These are phyloP conservation scores for Quercus alba DNA, from an alignment of 306 rosid species.

Conservation along the genomic window DNA sequence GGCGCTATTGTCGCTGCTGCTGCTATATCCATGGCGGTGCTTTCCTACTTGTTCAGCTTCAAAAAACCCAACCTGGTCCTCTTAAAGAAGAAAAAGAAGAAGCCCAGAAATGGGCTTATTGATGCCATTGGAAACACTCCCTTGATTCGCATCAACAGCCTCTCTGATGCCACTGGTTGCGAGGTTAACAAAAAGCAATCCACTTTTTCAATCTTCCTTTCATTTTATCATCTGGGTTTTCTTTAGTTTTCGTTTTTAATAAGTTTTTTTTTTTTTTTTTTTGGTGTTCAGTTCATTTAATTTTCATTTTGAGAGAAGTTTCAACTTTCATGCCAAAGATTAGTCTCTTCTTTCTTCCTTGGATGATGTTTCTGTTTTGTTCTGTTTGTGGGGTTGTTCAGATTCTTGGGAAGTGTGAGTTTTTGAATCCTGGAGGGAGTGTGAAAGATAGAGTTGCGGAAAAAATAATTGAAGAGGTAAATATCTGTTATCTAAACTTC, in stretches of 20 bases:
- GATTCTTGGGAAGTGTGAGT: conserved; percentile 93
- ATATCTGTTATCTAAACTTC: not conserved
- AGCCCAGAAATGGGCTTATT: conserved; percentile 39
- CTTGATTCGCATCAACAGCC: conserved; percentile 82
- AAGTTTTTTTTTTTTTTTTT: not conserved
- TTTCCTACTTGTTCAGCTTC: conserved; percentile 37
- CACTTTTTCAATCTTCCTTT: not conserved
- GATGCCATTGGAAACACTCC: conserved; percentile 90
- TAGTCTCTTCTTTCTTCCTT: not conserved
- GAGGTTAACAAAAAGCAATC: conserved; percentile 31
- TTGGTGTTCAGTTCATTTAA: not conserved
- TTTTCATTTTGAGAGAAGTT: not conserved
- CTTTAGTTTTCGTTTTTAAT: not conserved
- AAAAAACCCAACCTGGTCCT: conserved; percentile 8
- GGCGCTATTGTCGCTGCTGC: conserved; percentile 51
- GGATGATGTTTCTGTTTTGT: not conserved
- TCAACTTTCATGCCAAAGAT: no score
- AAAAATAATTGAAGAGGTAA: conserved; percentile 80
- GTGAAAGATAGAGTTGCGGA: conserved; percentile 93
- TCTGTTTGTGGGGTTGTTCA: conserved; percentile 19
- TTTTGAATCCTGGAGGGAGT: conserved; percentile 96
- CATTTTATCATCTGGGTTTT: conserved; percentile 1
- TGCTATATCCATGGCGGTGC: conserved; percentile 26
- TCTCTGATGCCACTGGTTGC: conserved; percentile 94
- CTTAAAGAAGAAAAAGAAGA: conserved; percentile 18